Evolutionary conservation across 352 stramenopile species (phyloP), one percentile per base, ranked within the genome.

Genomic region (Globisporangium iwayamae): DNA sequence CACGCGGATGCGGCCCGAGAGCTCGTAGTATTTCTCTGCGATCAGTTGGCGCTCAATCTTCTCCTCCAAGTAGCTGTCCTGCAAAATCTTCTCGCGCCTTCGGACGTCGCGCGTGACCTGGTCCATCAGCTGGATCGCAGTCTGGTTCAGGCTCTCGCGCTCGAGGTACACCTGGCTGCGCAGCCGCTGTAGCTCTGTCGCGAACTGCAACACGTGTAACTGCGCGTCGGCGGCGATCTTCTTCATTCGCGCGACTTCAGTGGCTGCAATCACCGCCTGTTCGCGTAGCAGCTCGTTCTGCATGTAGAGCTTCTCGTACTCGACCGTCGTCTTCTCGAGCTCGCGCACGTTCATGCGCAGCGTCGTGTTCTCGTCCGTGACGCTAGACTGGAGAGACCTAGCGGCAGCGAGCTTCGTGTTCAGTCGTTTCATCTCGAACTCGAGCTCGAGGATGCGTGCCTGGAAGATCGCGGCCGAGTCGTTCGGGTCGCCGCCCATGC

Each of bases 1-100:
- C 1, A 98, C 94, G 41, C 92, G 90, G 54, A 98, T 98, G 52
- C 93, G 94, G 4, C 94, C 93, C 1, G 94, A 93, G 20, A 98
- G 74, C 60, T 98, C 91, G 43, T 96, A 91, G 52, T 92, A 89
- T 65, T 96, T 93, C 68, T 98, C 90, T 0, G 93, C 79, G 32
- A 97, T 91, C 0, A 74, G 65, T 62, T 91, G 76, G 3, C 85
- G 75, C 74, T 94, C 85, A 7, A 68, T 77, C 70, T 91, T 93
- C 68, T 96, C 85, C 1, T 74, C 76, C 32, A 89, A 32, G 50
- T 92, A 87, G 16, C 74, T 80, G 36, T 80, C 72, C 61, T 92
- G 87, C 39, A 96, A 60, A 14, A 85, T 69, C 10, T 76, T 55
- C 54, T 94, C 83, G 1, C 87, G 74, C n/a, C 68, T 61, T 0